A percentile compares a stretch with the other conserved stretches of the same genome.
Conservation (phyloP, 768 basidiomycete genomes). For the Lyophyllum semitale region DNA sequence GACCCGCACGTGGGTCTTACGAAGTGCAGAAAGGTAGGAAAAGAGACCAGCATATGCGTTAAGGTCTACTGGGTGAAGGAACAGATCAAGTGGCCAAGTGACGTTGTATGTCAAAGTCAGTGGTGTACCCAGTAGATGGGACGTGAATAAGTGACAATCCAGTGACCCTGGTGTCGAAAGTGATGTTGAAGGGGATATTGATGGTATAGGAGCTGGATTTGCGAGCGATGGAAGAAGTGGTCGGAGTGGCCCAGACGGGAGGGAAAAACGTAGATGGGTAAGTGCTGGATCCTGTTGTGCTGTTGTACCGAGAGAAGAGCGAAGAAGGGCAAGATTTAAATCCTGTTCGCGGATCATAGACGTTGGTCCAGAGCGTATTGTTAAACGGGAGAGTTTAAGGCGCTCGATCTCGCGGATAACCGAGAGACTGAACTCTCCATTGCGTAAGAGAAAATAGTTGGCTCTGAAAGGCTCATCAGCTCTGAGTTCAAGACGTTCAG, state of each 20-base stretch:
- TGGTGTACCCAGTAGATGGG: slow-evolving; percentile 79
- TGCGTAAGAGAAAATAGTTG: slow-evolving; percentile 84
- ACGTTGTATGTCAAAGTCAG: slow-evolving; percentile 70
- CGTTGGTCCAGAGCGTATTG: slow-evolving; percentile 59
- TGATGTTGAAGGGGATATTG: slow-evolving; percentile 40
- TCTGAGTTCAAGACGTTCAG: neutral
- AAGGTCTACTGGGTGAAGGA: slow-evolving; percentile 77
- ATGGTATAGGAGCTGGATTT: slow-evolving; percentile 24
- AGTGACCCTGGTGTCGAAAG: slow-evolving; percentile 26
- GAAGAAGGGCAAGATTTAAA: slow-evolving; percentile 80
- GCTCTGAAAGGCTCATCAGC: slow-evolving; percentile 49
- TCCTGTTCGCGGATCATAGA: slow-evolving; percentile 91
- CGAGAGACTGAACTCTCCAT: slow-evolving; percentile 84
- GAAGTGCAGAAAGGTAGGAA: slow-evolving; percentile 79
- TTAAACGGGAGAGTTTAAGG: slow-evolving; percentile 77
- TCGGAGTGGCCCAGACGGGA: slow-evolving; percentile 81
- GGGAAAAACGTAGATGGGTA: slow-evolving; percentile 67
- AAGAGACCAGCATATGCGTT: slow-evolving; percentile 76
- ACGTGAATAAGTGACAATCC: slow-evolving; percentile 61
- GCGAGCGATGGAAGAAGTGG: slow-evolving; percentile 79
- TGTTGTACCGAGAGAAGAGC: slow-evolving; percentile 85
- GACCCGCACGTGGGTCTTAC: slow-evolving; percentile 81
- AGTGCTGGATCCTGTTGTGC: slow-evolving; percentile 87
- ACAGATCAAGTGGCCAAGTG: slow-evolving; percentile 88
- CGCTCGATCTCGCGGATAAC: slow-evolving; percentile 87